Base-by-base conservation (phyloP, 1,139 yeast species). In the Casaregolazyma suthepensis region DNA sequence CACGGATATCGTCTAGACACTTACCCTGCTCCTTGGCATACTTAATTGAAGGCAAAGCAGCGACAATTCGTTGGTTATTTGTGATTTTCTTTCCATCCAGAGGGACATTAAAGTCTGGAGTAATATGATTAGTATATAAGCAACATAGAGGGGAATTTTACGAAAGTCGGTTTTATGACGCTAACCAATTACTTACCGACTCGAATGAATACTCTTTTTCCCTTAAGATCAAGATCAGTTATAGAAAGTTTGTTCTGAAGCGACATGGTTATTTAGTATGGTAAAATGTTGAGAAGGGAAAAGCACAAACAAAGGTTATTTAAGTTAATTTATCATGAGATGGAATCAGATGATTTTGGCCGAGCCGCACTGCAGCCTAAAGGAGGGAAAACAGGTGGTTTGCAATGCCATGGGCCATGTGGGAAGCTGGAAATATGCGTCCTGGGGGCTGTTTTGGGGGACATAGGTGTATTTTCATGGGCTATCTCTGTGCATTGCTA, bases 1-100 rank as follows among this genome's bases (percentile, higher is more conserved):
- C 5, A 26, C 5, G 10, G 31, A 3, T 26, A 26, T 9, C 31
- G 7, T 22, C 10, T 48, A 38, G n/a, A 29, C 19, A 53, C 61
- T 22, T 52, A 63, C 70, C 72, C 55, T 90, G 83, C 68, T 87
- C 91, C 71, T 86, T 76, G 55, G 93, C 97, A 71, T 90, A 90
- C 76, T 91, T 76, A 78, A 91, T 91, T 63, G 98, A 90, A 72
- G 98, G 98, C 67, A 91, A 78, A 62, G 98, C 98, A 71, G 97
- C 98, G 65, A 89, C 97, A 71, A 91, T 93, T 77, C 98, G 85
- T 79, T 91, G 97, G 78, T 91, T 91, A 84, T 93, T 91, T 79
- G 98, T 93, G 81, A 91, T 93, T 71, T 85, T 89, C 68, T 80
- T 83, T 63, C 96, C 98, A 71, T 91, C 96, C 66, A 91, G 82